Evolutionary conservation across 2,329 filamentous ascomycete species (phyloP), one percentile per base, ranked within the genome.

Genomic region (Zymoseptoria pseudotritici): DNA sequence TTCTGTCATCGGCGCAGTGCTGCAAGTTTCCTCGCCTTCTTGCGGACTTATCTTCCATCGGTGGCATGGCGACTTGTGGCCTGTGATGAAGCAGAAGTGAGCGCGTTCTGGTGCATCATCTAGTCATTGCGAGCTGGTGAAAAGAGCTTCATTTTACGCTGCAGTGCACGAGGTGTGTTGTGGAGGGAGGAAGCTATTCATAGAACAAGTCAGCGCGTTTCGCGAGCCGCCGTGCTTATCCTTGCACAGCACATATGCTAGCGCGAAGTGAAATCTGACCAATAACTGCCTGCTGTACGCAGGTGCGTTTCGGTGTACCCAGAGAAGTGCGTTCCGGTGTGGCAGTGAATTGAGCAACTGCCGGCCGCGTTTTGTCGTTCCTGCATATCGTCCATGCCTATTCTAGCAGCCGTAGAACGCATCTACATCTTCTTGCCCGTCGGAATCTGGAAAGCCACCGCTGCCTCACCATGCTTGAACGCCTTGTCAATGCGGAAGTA

Each of bases 401-500:
- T 46, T 17, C 10, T n/a, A n/a, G 17, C 36, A 46, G 36, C 13
- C 4, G 36, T n/a, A 17, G 36, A n/a, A 1, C 13, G 13, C 13
- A 3, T 46, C 36, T 46, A 46, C 36, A 46, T 46, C 17, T 46
- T 46, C 76, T 85, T 87, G 26, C 86, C 86, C 8, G 86, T 89
- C 3, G 87, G 86, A 67, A 89, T 88, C 73, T 85, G 83, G 77
- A 89, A 89, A 60, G 88, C 79, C 20, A 88, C 80, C 29, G 83
- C 83, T 26, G 82, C 77, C 73, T 85, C 77, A 1, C 83, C 84
- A 70, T 84, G 80, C 63, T 76, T 74, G 61, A 82, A 83, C 11
- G 83, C 76, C 65, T 77, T 79, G 76, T 97, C 93, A 24, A 96
- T 86, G 56, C 93, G 83, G 80, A 89, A 97, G 77, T 90, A 97